Percentiles rank a stretch among this genome's conserved stretches.
Evolutionary conservation across 78 protist species (phyloP).

Genomic region (Emiliania huxleyi): DNA sequence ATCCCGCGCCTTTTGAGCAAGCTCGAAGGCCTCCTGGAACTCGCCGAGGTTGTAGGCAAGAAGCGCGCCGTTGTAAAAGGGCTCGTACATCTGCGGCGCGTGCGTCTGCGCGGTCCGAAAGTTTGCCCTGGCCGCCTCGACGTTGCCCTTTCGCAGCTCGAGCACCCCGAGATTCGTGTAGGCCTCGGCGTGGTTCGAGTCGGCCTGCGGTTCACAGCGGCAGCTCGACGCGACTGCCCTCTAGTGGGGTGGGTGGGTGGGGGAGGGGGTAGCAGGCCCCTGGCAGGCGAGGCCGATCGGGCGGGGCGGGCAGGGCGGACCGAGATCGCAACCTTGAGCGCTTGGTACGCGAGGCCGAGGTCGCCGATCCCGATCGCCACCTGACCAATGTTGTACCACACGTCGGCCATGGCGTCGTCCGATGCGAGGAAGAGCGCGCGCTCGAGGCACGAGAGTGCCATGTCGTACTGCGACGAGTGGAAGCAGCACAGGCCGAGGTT

Average conservation of each 20-base stretch:
- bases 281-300: too few species aligned
- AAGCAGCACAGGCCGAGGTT: slow-evolving; percentile 81
- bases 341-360: slow-evolving; percentile 75
- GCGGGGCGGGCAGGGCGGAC: background rate
- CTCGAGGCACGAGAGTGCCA: slow-evolving; percentile 71
- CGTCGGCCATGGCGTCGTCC: slow-evolving; percentile 62
- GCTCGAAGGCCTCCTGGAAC: slow-evolving; percentile 51
- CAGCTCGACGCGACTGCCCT: background rate
- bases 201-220: background rate
- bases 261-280: background rate
- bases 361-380: slow-evolving; percentile 84
- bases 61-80: slow-evolving; percentile 68
- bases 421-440: slow-evolving; percentile 67
- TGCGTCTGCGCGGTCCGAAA: slow-evolving; percentile 37
- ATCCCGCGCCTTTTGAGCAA: slow-evolving; percentile 26
- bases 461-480: slow-evolving; percentile 71
- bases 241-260: background rate
- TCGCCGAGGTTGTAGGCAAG: slow-evolving; percentile 57
- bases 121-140: slow-evolving; percentile 57
- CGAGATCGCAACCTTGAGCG: slow-evolving; percentile 58
- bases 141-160: slow-evolving; percentile 59
- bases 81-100: slow-evolving; percentile 52
- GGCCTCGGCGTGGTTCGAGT: slow-evolving; percentile 60
- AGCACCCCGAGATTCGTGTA: slow-evolving; percentile 53
- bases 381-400: slow-evolving; percentile 81